A percentile compares a stretch with the other conserved stretches of the same genome.
Evolutionary conservation across 2,329 filamentous ascomycete genomes (phyloP).

Genomic region (Colletotrichum melonis): DNA sequence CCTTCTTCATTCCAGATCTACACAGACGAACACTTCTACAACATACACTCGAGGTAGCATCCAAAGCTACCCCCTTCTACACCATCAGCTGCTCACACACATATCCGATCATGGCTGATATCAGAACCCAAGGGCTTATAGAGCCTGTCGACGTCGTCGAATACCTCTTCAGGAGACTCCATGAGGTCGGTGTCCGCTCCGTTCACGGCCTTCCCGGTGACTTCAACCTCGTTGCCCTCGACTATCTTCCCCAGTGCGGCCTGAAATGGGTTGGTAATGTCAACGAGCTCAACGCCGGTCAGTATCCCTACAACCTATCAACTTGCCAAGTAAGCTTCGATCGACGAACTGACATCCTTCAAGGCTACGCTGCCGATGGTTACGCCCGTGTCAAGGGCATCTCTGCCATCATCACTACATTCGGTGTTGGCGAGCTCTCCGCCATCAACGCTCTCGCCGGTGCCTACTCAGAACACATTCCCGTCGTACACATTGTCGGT

Average conservation of each 20-base stretch:
- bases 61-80: neutral
- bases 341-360: neutral
- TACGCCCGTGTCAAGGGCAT: slow-evolving; percentile 81
- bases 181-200: slow-evolving; percentile 72
- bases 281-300: slow-evolving; percentile 79
- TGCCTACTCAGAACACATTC: slow-evolving; percentile 78
- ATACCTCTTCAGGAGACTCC: slow-evolving; percentile 74
- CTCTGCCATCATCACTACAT: slow-evolving; percentile 78
- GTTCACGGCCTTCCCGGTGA: slow-evolving; percentile 79
- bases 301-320: slow-evolving; percentile 41
- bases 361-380: slow-evolving; percentile 83
- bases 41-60: neutral
- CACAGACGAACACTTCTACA: neutral
- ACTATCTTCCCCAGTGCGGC: slow-evolving; percentile 69
- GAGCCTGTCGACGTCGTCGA: slow-evolving; percentile 71
- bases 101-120: slow-evolving; percentile 45
- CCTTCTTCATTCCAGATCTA: neutral
- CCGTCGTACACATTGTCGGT: slow-evolving; percentile 76
- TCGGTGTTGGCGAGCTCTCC: slow-evolving; percentile 80
- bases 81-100: neutral
- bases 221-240: slow-evolving; percentile 77
- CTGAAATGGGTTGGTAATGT: slow-evolving; percentile 76
- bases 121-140: slow-evolving; percentile 55
- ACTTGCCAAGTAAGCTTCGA: neutral
- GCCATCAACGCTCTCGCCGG: slow-evolving; percentile 80